Conservation (phyloP, 768 basidiomycete species). For the Mycena kentingensis region DNA sequence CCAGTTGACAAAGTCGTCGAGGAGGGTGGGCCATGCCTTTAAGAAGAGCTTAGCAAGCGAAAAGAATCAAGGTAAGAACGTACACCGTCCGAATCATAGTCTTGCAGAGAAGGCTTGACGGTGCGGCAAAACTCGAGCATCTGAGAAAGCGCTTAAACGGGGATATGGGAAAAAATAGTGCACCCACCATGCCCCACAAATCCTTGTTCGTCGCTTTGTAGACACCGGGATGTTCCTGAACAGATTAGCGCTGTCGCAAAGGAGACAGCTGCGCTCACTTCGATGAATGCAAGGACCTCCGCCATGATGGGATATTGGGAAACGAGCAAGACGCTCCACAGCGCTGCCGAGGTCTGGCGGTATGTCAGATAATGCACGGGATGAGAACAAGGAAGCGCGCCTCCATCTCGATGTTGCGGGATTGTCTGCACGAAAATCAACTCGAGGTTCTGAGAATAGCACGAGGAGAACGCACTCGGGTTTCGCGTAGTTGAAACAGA, state of each 20-base stretch:
- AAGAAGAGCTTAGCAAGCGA: conserved; percentile 4
- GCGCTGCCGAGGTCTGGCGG: conserved; percentile 62
- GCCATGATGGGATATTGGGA: conserved; percentile 65
- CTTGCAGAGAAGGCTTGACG: conserved; percentile 57
- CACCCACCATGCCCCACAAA: conserved; percentile 78
- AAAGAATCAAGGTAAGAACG: conserved; percentile 27
- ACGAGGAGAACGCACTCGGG: conserved; percentile 55
- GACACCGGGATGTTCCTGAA: conserved; percentile 46
- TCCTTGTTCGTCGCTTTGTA: conserved; percentile 86
- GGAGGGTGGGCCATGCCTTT: conserved; percentile 80
- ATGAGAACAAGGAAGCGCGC: conserved; percentile 37
- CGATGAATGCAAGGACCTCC: conserved; percentile 69
- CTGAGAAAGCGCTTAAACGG: conserved; percentile 36
- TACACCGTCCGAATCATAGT: conserved; percentile 79
- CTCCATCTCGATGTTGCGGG: conserved; percentile 82
- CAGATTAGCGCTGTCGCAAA: conserved; percentile 25
- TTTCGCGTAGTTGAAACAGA: conserved; percentile 72
- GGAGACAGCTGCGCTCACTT: conserved; percentile 40
- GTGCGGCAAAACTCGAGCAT: conserved; percentile 76
- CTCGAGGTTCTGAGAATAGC: neutral
- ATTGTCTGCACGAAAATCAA: conserved; percentile 45
- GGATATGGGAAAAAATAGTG: neutral
- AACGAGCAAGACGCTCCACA: conserved; percentile 76
- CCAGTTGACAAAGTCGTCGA: conserved; percentile 79
- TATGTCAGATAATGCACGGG: neutral